Conservation (phyloP, 2,329 filamentous ascomycete species). For the Trichocomaceae sp. region DNA sequence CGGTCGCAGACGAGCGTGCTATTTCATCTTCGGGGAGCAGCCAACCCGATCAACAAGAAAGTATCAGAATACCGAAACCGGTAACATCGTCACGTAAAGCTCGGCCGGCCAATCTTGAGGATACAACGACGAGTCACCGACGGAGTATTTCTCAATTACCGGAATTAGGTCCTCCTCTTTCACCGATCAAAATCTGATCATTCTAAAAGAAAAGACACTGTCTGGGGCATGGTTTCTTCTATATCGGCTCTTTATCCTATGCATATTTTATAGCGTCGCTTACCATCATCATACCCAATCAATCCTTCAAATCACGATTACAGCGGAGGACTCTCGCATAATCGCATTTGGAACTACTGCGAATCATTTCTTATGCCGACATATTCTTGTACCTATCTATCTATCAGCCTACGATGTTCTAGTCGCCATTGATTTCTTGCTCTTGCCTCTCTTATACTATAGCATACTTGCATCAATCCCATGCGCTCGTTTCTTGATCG, state of each 20-base stretch:
- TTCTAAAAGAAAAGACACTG: too few species aligned
- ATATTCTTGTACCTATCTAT: slow-evolving; percentile 1
- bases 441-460: background rate
- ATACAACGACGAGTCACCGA: slow-evolving; percentile 21
- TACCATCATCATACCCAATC: background rate
- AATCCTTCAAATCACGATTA: background rate
- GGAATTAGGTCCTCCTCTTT: slow-evolving; percentile 43
- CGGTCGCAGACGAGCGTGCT: slow-evolving; percentile 47
- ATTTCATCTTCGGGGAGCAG: slow-evolving; percentile 61
- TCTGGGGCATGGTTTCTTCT: background rate
- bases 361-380: background rate
- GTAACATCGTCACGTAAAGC: slow-evolving; percentile 5
- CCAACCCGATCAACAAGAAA: slow-evolving; percentile 34
- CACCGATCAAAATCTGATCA: slow-evolving; percentile 41
- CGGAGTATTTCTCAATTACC: slow-evolving; percentile 40
- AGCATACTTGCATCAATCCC: background rate
- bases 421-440: background rate
- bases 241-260: background rate
- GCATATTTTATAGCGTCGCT: background rate
- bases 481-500: background rate
- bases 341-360: background rate
- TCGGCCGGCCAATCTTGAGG: slow-evolving; percentile 24
- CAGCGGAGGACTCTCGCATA: background rate
- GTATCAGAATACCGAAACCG: slow-evolving; percentile 24
- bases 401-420: background rate